phyloP scores from a whole-genome alignment of 441 rosid genomes.

The Aquilaria agallochum region DNA sequence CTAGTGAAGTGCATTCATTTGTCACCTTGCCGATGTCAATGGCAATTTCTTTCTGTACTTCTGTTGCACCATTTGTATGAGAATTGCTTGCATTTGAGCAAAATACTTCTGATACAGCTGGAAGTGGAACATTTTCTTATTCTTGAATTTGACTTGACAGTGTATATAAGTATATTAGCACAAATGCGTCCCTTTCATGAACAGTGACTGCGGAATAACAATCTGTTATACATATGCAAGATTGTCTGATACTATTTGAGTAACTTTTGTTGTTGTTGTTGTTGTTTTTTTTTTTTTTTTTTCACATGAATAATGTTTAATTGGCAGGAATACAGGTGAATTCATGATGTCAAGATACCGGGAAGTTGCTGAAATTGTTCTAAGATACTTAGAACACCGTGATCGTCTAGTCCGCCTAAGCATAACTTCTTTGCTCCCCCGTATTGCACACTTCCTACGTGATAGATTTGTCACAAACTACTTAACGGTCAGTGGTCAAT shows the following conservation, averaged over 20 bases:
- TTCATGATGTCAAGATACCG: slow-evolving; percentile 99
- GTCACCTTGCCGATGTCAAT: too few relatives aligned
- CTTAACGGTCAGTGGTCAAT: slow-evolving; percentile 59
- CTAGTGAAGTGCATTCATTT: too few relatives aligned
- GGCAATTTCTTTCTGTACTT: too few relatives aligned
- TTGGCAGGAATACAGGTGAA: slow-evolving; percentile 97
- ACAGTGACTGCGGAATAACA: too few relatives aligned
- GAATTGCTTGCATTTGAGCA: too few relatives aligned
- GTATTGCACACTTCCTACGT: slow-evolving; percentile 99
- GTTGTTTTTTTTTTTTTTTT: slow-evolving; percentile 8
- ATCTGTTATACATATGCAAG: too few relatives aligned
- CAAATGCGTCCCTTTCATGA: too few relatives aligned
- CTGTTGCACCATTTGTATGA: too few relatives aligned
- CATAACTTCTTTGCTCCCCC: slow-evolving; percentile 97
- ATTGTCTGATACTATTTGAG: neutral
- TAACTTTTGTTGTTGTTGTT: neutral
- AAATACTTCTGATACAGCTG: too few relatives aligned
- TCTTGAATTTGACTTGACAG: too few relatives aligned
- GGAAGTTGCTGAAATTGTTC: slow-evolving; percentile 99
- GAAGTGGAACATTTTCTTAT: too few relatives aligned
- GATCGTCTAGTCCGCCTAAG: slow-evolving; percentile 99
- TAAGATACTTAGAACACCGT: slow-evolving; percentile 90
- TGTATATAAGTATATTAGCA: too few relatives aligned
- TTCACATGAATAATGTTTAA: slow-evolving; percentile 21
- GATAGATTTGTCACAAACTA: slow-evolving; percentile 98